Conservation (phyloP, 257 asterid species). For the Gentiana dahurica region DNA sequence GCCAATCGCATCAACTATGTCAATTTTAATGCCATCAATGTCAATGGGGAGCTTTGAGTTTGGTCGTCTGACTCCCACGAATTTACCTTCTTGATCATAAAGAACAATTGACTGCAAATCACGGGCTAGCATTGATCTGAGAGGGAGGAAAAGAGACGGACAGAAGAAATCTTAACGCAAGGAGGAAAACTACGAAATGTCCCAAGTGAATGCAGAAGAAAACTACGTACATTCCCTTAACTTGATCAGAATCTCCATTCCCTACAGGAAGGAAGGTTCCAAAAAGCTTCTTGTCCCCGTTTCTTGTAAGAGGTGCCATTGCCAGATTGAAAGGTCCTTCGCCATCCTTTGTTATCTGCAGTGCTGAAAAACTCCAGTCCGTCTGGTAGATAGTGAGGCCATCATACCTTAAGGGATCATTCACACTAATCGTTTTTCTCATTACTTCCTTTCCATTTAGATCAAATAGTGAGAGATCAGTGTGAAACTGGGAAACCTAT, state of each 20-base stretch:
- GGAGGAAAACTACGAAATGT: background rate
- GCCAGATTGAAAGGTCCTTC: constrained; percentile 96
- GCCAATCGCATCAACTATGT: constrained; percentile 54
- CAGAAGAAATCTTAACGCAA: too few species aligned
- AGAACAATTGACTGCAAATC: constrained; percentile 83
- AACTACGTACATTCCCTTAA: constrained; percentile 64
- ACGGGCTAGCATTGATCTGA: constrained; percentile 92
- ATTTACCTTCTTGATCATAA: constrained; percentile 80
- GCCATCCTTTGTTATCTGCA: constrained; percentile 58
- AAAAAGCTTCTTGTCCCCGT: constrained; percentile 85
- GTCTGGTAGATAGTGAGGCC: constrained; percentile 64
- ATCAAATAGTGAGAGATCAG: constrained; percentile 77
- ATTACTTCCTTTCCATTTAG: constrained; percentile 72
- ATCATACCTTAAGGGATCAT: constrained; percentile 75
- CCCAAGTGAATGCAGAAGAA: constrained; percentile 3
- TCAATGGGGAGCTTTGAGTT: constrained; percentile 79
- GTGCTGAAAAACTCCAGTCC: constrained; percentile 71
- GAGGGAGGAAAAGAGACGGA: background rate
- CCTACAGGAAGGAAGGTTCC: constrained; percentile 70
- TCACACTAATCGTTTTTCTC: constrained; percentile 83
- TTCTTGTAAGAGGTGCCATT: constrained; percentile 71
- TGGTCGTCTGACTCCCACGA: constrained; percentile 70
- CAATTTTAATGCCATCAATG: constrained; percentile 55
- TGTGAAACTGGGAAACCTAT: constrained; percentile 76
- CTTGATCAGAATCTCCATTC: constrained; percentile 41